Conservation (phyloP, 768 basidiomycete species). For the Mycena floridula region DNA sequence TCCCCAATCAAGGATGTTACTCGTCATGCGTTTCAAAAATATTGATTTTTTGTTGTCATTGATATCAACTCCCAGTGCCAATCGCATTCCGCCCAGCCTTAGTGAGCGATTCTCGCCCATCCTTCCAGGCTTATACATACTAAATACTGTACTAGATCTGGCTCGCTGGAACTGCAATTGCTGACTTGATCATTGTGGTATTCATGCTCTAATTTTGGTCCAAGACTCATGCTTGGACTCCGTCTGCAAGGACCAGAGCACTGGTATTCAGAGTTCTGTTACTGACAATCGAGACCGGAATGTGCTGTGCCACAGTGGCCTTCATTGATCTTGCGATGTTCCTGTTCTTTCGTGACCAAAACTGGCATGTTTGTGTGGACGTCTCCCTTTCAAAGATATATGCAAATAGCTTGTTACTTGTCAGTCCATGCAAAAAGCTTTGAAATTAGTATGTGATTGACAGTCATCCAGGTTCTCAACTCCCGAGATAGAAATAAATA, state of each 20-base stretch:
- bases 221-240: constrained; percentile 11
- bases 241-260: constrained; percentile 13
- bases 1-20: constrained; percentile 4
- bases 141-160: constrained; percentile 7
- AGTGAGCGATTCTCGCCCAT: background rate
- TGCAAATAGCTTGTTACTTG: constrained; percentile 18
- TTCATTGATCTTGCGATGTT: constrained; percentile 16
- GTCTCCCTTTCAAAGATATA: constrained; percentile 19
- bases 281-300: constrained; percentile 17
- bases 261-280: constrained; percentile 14
- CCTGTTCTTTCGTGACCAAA: constrained; percentile 11
- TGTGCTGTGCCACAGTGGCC: constrained; percentile 15
- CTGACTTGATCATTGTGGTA: constrained; percentile 16
- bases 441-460: too few relatives aligned
- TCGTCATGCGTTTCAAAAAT: background rate
- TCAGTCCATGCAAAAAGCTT: too few relatives aligned
- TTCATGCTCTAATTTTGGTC: constrained; percentile 17
- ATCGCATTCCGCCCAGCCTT: background rate
- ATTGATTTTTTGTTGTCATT: too few relatives aligned
- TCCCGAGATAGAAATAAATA: too few relatives aligned
- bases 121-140: background rate
- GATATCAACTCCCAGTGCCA: too few relatives aligned
- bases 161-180: constrained; percentile 15
- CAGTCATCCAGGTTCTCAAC: too few relatives aligned
- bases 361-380: constrained; percentile 17